A percentile compares a stretch with the other conserved stretches of the same genome.
Evolutionary conservation across 148 eudicot species (phyloP).

Genomic region (Rhododendron kiyosumense): DNA sequence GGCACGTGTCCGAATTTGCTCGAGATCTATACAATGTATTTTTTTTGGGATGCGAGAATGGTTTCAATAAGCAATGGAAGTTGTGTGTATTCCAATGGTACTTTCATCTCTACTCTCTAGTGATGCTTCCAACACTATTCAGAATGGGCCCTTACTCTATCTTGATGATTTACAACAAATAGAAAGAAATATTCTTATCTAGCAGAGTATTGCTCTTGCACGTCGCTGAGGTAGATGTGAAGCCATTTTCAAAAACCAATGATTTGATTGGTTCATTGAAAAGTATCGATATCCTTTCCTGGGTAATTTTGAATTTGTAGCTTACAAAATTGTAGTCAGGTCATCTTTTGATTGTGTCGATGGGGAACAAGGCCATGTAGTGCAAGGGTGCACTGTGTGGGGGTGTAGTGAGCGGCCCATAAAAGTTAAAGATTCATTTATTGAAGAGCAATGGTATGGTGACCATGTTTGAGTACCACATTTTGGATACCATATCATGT

Average conservation of each 20-base stretch:
- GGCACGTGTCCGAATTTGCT: neutral
- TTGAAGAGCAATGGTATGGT: no score
- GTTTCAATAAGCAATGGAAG: neutral
- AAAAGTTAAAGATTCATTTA: no score
- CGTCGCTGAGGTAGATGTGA: neutral
- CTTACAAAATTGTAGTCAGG: neutral
- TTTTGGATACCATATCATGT: no score
- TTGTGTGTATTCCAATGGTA: neutral
- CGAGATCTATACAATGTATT: neutral
- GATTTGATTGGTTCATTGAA: neutral
- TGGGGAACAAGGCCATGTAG: neutral
- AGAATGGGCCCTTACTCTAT: neutral
- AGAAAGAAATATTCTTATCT: neutral
- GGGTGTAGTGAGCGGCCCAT: no score
- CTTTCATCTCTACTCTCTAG: neutral
- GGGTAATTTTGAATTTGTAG: neutral
- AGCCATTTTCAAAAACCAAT: neutral
- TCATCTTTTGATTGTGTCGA: neutral
- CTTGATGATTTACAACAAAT: neutral
- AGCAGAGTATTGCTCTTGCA: neutral
- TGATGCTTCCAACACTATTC: neutral
- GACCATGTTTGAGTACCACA: no score
- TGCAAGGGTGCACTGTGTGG: no score
- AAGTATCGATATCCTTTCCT: neutral
- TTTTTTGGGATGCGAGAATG: neutral